Percentiles rank a stretch among this genome's conserved stretches.
Conservation (phyloP, 1,139 yeast genomes). For the Blastobotrys raffinosifermentans region DNA sequence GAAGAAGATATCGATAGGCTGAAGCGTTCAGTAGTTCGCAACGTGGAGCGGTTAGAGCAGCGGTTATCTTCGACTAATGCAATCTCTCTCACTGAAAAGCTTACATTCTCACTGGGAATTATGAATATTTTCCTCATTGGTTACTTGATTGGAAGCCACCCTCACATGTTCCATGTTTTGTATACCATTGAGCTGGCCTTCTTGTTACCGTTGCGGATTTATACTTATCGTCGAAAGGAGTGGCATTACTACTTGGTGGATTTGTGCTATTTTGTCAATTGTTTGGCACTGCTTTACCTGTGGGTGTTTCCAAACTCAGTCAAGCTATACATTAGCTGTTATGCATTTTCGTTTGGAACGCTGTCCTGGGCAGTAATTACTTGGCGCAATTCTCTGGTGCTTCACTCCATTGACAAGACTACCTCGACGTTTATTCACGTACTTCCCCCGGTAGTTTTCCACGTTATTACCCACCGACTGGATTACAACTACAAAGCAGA, state of each 20-base stretch:
- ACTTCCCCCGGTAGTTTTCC: conserved; percentile 83
- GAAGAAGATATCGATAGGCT: conserved; percentile 33
- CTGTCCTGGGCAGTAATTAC: conserved; percentile 90
- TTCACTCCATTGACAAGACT: conserved; percentile 90
- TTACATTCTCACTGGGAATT: conserved; percentile 72
- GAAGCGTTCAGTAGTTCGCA: conserved; percentile 25
- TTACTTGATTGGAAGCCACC: conserved; percentile 68
- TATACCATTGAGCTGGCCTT: conserved; percentile 59
- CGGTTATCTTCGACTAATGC: conserved; percentile 39
- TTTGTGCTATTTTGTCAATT: conserved; percentile 84
- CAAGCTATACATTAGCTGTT: conserved; percentile 71
- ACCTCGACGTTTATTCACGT: conserved; percentile 88
- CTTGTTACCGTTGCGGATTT: conserved; percentile 78
- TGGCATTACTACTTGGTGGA: conserved; percentile 90
- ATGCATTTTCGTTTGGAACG: conserved; percentile 84
- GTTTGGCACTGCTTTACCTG: conserved; percentile 59
- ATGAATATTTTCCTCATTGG: conserved; percentile 68
- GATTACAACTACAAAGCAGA: conserved; percentile 45
- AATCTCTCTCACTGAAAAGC: conserved; percentile 65
- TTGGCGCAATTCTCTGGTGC: conserved; percentile 90
- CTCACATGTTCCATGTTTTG: conserved; percentile 67
- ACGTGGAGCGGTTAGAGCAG: conserved; percentile 52
- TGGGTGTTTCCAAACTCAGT: conserved; percentile 79
- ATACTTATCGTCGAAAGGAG: conserved; percentile 71
- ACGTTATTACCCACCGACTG: conserved; percentile 80